phyloP scores from a whole-genome alignment of 106 monocot species.

The Allium fistulosum region DNA sequence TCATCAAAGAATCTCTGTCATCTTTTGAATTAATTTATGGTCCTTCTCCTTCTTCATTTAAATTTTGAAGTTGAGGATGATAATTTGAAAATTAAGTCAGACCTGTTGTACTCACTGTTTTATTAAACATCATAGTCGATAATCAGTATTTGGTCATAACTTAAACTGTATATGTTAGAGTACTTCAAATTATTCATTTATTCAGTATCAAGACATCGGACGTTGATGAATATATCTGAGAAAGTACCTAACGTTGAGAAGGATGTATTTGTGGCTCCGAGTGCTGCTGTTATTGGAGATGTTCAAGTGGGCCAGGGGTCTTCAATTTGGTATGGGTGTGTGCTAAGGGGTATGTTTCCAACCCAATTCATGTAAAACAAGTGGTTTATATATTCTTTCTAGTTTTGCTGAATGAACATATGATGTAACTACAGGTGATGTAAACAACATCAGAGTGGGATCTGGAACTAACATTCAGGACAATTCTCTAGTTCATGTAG shows the following conservation, averaged over 20 bases:
- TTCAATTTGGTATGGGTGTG: conserved; percentile 91
- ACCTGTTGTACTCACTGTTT: too few relatives aligned
- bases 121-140: too few relatives aligned
- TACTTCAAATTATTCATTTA: too few relatives aligned
- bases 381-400: neutral
- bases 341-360: conserved; percentile 62
- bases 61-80: too few relatives aligned
- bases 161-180: too few relatives aligned
- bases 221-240: conserved; percentile 81
- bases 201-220: conserved; percentile 71
- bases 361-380: too few relatives aligned
- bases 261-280: conserved; percentile 89
- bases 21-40: too few relatives aligned
- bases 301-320: conserved; percentile 64
- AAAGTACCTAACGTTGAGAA: conserved; percentile 58
- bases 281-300: conserved; percentile 82
- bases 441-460: conserved; percentile 69
- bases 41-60: too few relatives aligned
- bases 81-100: too few relatives aligned
- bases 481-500: conserved; percentile 89
- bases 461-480: conserved; percentile 96
- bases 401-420: neutral
- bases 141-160: too few relatives aligned
- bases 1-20: too few relatives aligned
- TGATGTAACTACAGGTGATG: conserved; percentile 59